phyloP scores from a whole-genome alignment of 2,329 filamentous ascomycete species.

The Chaetomium sp. region DNA sequence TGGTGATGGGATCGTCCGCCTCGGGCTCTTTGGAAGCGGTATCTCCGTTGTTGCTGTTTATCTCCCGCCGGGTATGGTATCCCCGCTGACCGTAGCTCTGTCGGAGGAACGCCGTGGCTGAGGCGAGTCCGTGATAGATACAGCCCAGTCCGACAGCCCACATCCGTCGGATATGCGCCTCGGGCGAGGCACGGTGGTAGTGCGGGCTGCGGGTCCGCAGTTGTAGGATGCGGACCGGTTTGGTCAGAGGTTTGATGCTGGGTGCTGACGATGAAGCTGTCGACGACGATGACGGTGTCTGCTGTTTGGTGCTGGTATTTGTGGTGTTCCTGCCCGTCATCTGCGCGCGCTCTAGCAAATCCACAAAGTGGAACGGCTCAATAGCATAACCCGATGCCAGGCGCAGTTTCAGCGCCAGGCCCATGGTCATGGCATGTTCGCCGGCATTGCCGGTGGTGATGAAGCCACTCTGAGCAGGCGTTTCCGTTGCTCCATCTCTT shows the following conservation, averaged over 20 bases:
- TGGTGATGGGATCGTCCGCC: neutral
- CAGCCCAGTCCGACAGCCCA: conserved; percentile 27
- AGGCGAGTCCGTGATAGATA: conserved; percentile 24
- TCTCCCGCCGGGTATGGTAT: no score
- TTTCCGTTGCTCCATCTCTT: neutral
- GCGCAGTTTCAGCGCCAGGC: conserved; percentile 29
- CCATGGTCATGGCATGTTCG: conserved; percentile 32
- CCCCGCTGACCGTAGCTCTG: no score
- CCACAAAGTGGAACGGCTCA: conserved; percentile 30
- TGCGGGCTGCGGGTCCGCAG: conserved; percentile 29
- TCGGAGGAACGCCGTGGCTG: neutral
- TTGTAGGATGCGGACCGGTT: conserved; percentile 25
- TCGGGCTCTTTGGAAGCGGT: neutral
- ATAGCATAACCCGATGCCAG: conserved; percentile 30
- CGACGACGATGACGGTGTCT: neutral
- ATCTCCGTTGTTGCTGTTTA: no score
- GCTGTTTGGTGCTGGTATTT: neutral
- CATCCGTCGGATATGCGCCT: conserved; percentile 27
- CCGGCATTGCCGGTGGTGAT: conserved; percentile 31
- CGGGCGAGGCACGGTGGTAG: conserved; percentile 27
- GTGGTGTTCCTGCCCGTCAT: neutral
- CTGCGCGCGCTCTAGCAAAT: conserved; percentile 22
- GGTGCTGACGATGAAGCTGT: no score
- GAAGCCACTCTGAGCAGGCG: conserved; percentile 4
- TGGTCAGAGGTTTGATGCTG: neutral